Evolutionary conservation across 805 yeast species (phyloP).

Genomic region (Candida loeiensis): DNA sequence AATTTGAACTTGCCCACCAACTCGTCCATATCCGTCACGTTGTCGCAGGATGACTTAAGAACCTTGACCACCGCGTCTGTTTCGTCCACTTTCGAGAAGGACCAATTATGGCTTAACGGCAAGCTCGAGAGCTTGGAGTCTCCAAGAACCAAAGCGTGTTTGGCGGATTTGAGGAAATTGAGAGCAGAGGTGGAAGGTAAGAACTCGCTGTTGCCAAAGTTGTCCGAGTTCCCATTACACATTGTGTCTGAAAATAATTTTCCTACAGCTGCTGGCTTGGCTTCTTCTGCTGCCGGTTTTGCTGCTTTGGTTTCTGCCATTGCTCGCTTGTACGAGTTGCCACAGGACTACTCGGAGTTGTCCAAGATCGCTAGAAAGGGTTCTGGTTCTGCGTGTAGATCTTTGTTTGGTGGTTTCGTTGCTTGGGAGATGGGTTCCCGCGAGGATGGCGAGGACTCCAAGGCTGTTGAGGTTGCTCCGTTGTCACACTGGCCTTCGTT

Average conservation of each 20-base stretch:
- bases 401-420: conserved; percentile 94
- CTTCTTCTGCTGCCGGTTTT: conserved; percentile 97
- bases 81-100: conserved; percentile 51
- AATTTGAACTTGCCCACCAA: conserved; percentile 90
- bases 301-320: conserved; percentile 93
- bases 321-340: conserved; percentile 78
- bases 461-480: conserved; percentile 90
- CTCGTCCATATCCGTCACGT: conserved; percentile 91
- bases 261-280: conserved; percentile 99
- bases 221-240: conserved; percentile 64
- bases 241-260: conserved; percentile 93
- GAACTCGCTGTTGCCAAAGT: conserved; percentile 54
- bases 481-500: conserved; percentile 84
- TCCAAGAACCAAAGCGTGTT: conserved; percentile 65
- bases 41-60: conserved; percentile 85
- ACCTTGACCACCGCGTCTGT: conserved; percentile 89
- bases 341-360: conserved; percentile 79
- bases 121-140: conserved; percentile 65
- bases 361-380: conserved; percentile 97
- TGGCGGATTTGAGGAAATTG: conserved; percentile 66
- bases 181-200: conserved; percentile 58
- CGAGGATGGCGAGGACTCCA: conserved; percentile 83
- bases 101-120: conserved; percentile 86
- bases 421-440: conserved; percentile 96
- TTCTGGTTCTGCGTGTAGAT: conserved; percentile 97